Conservation (phyloP, 1,139 yeast species). For the Debaryomyces coudertii region DNA sequence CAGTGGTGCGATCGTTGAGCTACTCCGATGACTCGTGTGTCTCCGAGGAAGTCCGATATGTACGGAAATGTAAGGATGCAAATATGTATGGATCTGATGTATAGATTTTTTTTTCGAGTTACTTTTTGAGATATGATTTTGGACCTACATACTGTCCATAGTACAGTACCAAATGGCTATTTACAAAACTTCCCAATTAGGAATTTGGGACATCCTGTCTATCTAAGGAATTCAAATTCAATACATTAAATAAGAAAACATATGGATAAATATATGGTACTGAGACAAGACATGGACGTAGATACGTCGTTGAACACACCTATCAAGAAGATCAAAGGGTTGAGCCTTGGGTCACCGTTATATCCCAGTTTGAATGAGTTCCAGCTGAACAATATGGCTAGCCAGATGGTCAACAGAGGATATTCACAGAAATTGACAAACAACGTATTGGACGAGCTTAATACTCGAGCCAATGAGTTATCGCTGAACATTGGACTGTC, state of each 20-base stretch:
- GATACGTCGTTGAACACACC: constrained; percentile 39
- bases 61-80: neutral
- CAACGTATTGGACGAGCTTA: constrained; percentile 46
- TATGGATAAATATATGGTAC: neutral
- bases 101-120: neutral
- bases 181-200: constrained; percentile 1
- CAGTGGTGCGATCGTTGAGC: neutral
- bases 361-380: constrained; percentile 22
- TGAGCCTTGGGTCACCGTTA: constrained; percentile 34
- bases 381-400: constrained; percentile 9
- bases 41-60: neutral
- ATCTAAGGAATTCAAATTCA: constrained; percentile 1
- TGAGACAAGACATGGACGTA: constrained; percentile 13
- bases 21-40: neutral
- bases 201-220: constrained; percentile 2
- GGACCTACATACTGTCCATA: neutral
- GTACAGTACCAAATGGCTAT: neutral
- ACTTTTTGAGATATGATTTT: neutral
- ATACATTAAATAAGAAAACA: neutral
- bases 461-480: constrained; percentile 37
- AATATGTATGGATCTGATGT: neutral
- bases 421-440: constrained; percentile 45
- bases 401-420: constrained; percentile 42
- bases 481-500: constrained; percentile 23
- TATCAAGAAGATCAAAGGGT: constrained; percentile 39